phyloP scores from a whole-genome alignment of 2,329 filamentous ascomycete genomes.

The Diplodia intermedia region DNA sequence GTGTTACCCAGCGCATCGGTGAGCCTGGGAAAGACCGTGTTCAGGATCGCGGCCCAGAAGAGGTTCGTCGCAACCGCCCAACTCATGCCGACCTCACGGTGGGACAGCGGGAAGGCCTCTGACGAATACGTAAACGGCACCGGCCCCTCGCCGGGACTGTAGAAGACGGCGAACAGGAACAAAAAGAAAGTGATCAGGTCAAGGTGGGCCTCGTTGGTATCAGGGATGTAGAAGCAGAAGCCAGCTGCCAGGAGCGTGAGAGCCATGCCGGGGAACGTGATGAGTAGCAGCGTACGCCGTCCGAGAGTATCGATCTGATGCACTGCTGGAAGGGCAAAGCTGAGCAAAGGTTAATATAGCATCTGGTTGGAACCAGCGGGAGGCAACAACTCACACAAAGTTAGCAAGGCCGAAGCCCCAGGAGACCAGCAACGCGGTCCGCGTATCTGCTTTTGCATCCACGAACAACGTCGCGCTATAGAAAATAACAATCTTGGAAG shows the following conservation, averaged over 20 bases:
- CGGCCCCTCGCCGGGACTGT: slow-evolving; percentile 54
- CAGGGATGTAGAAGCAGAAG: slow-evolving; percentile 48
- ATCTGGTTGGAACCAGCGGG: background rate
- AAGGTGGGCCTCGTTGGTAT: slow-evolving; percentile 37
- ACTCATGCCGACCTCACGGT: slow-evolving; percentile 49
- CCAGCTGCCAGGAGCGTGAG: slow-evolving; percentile 59
- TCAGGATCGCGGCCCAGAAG: slow-evolving; percentile 51
- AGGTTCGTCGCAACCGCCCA: slow-evolving; percentile 51
- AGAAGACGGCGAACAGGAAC: slow-evolving; percentile 61
- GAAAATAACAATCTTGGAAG: slow-evolving; percentile 28
- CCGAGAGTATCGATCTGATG: slow-evolving; percentile 54
- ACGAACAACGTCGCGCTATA: slow-evolving; percentile 20
- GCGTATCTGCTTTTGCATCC: slow-evolving; percentile 7
- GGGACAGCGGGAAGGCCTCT: slow-evolving; percentile 52
- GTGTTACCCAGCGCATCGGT: slow-evolving; percentile 45
- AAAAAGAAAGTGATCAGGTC: slow-evolving; percentile 50
- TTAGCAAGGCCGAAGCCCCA: slow-evolving; percentile 56
- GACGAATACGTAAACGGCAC: slow-evolving; percentile 53
- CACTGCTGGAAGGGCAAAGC: slow-evolving; percentile 54
- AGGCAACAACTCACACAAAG: slow-evolving; percentile 42
- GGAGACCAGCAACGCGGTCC: slow-evolving; percentile 47
- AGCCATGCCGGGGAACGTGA: slow-evolving; percentile 57
- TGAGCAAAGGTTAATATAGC: background rate
- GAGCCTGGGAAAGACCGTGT: slow-evolving; percentile 49
- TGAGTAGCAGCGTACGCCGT: slow-evolving; percentile 52